Evolutionary conservation across 495 filamentous ascomycete genomes (phyloP).

Genomic region (Aspergillus ellipticus): DNA sequence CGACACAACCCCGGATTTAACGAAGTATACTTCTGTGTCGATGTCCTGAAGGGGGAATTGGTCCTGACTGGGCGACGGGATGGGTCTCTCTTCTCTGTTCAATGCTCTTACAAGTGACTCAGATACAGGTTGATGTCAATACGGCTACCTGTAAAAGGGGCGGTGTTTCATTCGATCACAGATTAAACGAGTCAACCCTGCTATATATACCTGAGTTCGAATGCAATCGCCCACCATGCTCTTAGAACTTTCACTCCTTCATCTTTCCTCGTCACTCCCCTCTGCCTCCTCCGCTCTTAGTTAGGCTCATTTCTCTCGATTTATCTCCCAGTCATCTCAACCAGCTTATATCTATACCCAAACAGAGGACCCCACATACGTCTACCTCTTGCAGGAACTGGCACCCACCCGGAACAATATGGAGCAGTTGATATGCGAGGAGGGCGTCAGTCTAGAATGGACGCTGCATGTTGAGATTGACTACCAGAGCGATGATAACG

Average conservation of each 20-base stretch:
- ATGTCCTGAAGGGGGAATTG: neutral
- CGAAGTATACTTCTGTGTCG: no score
- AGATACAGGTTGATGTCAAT: no score
- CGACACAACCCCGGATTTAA: no score
- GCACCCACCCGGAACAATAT: conserved; percentile 42
- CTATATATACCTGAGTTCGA: neutral
- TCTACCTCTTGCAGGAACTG: conserved; percentile 53
- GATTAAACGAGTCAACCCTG: no score
- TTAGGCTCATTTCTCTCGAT: conserved; percentile 20
- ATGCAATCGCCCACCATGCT: conserved; percentile 31
- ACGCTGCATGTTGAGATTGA: conserved; percentile 35
- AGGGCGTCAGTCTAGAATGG: conserved; percentile 38
- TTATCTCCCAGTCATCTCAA: conserved; percentile 33
- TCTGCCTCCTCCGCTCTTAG: conserved; percentile 11
- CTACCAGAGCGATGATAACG: conserved; percentile 3
- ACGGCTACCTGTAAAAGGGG: no score
- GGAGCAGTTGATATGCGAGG: conserved; percentile 41
- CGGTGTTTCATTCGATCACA: no score
- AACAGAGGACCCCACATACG: conserved; percentile 40
- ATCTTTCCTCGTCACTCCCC: conserved; percentile 12
- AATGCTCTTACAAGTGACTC: no score
- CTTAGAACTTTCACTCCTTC: conserved; percentile 51
- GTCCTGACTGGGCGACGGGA: neutral
- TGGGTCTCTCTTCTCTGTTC: neutral
- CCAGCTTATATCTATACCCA: conserved; percentile 36